Percentiles rank a stretch among this genome's conserved stretches.
Evolutionary conservation across 352 stramenopile species (phyloP).

Genomic region (Peronospora belbahrii): DNA sequence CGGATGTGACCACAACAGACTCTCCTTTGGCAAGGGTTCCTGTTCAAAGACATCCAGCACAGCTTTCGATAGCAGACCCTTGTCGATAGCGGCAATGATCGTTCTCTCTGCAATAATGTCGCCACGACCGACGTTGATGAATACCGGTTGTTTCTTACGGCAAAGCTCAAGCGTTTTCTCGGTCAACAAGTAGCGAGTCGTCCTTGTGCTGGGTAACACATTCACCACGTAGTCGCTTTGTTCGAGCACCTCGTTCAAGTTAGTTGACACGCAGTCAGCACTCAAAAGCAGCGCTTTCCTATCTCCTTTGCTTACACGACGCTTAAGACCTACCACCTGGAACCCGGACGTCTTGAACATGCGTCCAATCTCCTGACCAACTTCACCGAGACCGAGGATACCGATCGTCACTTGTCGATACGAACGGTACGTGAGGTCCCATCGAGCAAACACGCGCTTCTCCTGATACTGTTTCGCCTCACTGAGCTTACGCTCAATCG

Average conservation of each 20-base stretch:
- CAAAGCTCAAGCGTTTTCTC: conserved; percentile 39
- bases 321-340: conserved; percentile 17
- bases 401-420: conserved; percentile 41
- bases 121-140: conserved; percentile 84
- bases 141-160: conserved; percentile 46
- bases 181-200: conserved; percentile 60
- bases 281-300: too few relatives aligned
- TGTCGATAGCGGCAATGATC: conserved; percentile 60
- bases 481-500: conserved; percentile 39
- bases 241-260: conserved; percentile 25
- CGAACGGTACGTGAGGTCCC: conserved; percentile 32
- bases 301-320: too few relatives aligned
- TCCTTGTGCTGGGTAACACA: conserved; percentile 68
- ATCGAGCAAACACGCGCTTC: conserved; percentile 26
- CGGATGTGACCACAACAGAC: conserved; percentile 51
- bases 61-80: conserved; percentile 44
- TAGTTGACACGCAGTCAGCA: too few relatives aligned
- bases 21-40: conserved; percentile 38
- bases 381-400: conserved; percentile 51
- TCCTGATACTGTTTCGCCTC: conserved; percentile 29
- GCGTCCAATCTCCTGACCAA: conserved; percentile 50
- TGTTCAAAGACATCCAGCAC: conserved; percentile 54
- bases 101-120: conserved; percentile 62
- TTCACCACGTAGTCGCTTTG: conserved; percentile 79
- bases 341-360: conserved; percentile 49